phyloP scores from a whole-genome alignment of 1,284 basidiomycete genomes.

The Irpex sp. region DNA sequence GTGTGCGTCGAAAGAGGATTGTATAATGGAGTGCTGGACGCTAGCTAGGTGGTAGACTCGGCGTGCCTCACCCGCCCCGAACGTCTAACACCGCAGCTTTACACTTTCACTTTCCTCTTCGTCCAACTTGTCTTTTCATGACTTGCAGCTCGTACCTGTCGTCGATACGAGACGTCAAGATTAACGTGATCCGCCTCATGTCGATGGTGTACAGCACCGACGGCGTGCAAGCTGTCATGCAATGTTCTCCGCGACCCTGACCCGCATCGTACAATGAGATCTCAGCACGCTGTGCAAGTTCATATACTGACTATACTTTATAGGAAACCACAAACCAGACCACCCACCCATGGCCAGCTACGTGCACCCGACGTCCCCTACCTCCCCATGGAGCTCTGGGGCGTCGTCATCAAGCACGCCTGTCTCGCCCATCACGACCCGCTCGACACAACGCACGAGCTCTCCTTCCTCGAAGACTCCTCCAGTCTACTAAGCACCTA shows the following conservation, averaged over 20 bases:
- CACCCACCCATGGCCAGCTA: not conserved
- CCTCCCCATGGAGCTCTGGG: conserved; percentile 59
- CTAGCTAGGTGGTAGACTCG: not conserved
- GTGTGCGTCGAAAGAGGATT: not conserved
- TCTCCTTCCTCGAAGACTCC: conserved; percentile 46
- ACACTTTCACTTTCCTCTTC: not conserved
- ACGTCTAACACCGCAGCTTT: not conserved
- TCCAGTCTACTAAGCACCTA: conserved; percentile 43
- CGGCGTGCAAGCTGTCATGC: not conserved
- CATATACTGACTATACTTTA: not conserved
- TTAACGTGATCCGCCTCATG: not conserved
- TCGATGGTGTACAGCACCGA: not conserved
- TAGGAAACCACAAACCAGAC: not conserved
- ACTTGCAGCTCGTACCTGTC: not conserved
- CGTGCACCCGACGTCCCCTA: conserved; percentile 29
- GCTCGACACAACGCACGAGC: conserved; percentile 42
- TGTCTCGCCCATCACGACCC: conserved; percentile 40
- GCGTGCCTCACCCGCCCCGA: not conserved
- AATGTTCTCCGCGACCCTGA: not conserved
- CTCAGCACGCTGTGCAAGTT: not conserved
- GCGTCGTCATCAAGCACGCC: conserved; percentile 51
- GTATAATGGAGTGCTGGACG: not conserved
- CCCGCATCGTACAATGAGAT: not conserved
- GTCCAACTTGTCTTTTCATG: not conserved
- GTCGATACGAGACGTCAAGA: not conserved